These are phyloP conservation scores for Plectranthus barbatus DNA, from an alignment of 257 asterid species.

Conservation along the genomic window DNA sequence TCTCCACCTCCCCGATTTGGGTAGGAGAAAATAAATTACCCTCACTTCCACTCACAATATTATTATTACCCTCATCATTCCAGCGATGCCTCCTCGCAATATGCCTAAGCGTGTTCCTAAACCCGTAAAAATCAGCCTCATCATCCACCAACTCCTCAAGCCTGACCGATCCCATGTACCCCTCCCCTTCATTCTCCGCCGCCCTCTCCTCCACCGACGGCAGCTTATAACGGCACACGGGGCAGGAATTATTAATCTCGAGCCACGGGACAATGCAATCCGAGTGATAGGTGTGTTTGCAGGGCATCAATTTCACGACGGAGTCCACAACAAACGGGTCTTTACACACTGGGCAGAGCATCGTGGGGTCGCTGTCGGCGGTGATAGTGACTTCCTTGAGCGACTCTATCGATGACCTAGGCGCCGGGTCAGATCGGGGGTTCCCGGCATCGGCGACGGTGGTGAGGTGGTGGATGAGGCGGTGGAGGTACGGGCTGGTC, in stretches of 20 bases:
- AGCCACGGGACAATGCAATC: too few species aligned
- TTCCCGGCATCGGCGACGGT: slow-evolving; percentile 29
- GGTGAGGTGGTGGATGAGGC: slow-evolving; percentile 67
- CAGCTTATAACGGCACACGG: slow-evolving; percentile 67
- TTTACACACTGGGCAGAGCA: slow-evolving; percentile 71
- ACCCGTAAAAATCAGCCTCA: slow-evolving; percentile 42
- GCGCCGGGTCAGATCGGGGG: slow-evolving; percentile 44
- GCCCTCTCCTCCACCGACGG: slow-evolving; percentile 39
- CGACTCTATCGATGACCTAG: slow-evolving; percentile 49
- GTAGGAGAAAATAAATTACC: slow-evolving; percentile 56
- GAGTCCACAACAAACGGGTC: slow-evolving; percentile 46
- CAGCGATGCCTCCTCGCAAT: slow-evolving; percentile 45
- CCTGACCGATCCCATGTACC: slow-evolving; percentile 30
- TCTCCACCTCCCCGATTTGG: slow-evolving; percentile 60
- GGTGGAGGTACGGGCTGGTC: slow-evolving; percentile 59
- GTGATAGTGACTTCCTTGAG: slow-evolving; percentile 37
- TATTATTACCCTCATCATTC: slow-evolving; percentile 31
- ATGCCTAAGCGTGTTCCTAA: slow-evolving; percentile 47
- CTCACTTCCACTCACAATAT: slow-evolving; percentile 32
- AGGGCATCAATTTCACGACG: too few species aligned
- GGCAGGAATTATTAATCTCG: slow-evolving; percentile 75
- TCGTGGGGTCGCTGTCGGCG: slow-evolving; percentile 43
- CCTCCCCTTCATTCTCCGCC: slow-evolving; percentile 25
- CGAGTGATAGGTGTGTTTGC: too few species aligned
- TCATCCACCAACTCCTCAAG: slow-evolving; percentile 60